Evolutionary conservation across 352 stramenopile genomes (phyloP).

Genomic region (Thraustochytrium sp.): DNA sequence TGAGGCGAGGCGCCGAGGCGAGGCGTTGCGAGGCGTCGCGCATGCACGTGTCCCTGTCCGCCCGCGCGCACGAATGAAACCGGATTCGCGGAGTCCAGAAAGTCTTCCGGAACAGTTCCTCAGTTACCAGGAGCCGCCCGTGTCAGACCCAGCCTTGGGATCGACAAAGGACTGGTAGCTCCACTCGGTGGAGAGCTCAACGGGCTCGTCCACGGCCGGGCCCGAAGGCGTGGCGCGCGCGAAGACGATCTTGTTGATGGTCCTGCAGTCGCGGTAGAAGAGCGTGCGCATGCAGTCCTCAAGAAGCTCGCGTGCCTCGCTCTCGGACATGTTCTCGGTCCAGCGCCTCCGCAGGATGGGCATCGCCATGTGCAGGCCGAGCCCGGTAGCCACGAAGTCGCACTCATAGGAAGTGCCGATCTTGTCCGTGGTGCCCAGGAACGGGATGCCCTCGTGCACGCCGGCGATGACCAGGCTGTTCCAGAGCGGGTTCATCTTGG

Average conservation of each 20-base stretch:
- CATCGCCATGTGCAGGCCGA: slow-evolving; percentile 92
- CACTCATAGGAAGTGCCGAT: slow-evolving; percentile 94
- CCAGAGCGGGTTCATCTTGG: slow-evolving; percentile 98
- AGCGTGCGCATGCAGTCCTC: slow-evolving; percentile 95
- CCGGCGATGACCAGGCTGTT: slow-evolving; percentile 96
- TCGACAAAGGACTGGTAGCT: slow-evolving; percentile 75
- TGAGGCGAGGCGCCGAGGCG: too few relatives aligned
- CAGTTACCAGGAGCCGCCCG: slow-evolving; percentile 76
- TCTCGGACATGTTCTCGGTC: slow-evolving; percentile 81
- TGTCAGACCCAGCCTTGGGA: slow-evolving; percentile 65
- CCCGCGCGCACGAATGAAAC: too few relatives aligned
- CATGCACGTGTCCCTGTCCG: too few relatives aligned
- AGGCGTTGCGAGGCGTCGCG: too few relatives aligned
- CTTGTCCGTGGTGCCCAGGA: slow-evolving; percentile 94
- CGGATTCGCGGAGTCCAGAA: too few relatives aligned
- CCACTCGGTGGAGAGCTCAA: slow-evolving; percentile 91
- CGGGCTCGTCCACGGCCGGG: slow-evolving; percentile 82
- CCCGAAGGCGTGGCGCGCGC: slow-evolving; percentile 82
- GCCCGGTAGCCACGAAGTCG: slow-evolving; percentile 93
- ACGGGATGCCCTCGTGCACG: slow-evolving; percentile 75
- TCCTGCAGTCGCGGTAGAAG: slow-evolving; percentile 97
- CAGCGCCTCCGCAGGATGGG: slow-evolving; percentile 92
- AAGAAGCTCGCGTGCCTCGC: slow-evolving; percentile 83
- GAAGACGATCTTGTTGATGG: slow-evolving; percentile 95
- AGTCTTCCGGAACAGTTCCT: too few relatives aligned